Evolutionary conservation across 2,329 filamentous ascomycete species (phyloP).

Genomic region (Dothidotthia symphoricarpi): DNA sequence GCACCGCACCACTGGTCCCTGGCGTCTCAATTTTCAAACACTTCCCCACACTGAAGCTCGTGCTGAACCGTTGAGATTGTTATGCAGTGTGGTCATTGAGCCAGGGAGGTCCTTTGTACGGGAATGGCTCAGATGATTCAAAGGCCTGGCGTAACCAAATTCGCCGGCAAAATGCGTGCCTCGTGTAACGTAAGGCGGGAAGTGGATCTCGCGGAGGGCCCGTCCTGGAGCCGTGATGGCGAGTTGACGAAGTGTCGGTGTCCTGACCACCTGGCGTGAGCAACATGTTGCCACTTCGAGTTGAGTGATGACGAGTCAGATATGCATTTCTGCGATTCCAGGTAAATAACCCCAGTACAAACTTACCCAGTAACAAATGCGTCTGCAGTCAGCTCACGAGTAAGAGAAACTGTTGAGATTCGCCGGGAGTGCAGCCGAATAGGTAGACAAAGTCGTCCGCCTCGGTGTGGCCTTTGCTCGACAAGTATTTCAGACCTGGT

Average conservation of each 20-base stretch:
- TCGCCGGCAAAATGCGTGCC: slow-evolving; percentile 20
- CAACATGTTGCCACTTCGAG: too few relatives aligned
- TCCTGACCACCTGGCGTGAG: slow-evolving; percentile 13
- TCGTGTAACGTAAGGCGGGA: slow-evolving; percentile 33
- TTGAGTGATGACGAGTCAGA: too few relatives aligned
- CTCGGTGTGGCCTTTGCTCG: too few relatives aligned
- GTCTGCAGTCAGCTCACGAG: too few relatives aligned
- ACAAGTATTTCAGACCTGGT: too few relatives aligned
- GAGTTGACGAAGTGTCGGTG: slow-evolving; percentile 16
- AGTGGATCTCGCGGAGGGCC: slow-evolving; percentile 32
- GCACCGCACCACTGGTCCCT: slow-evolving; percentile 34
- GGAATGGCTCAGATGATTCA: slow-evolving; percentile 20
- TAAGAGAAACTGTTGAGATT: too few relatives aligned
- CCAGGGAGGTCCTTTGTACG: slow-evolving; percentile 21
- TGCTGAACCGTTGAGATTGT: slow-evolving; percentile 18
- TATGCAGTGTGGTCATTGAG: slow-evolving; percentile 23
- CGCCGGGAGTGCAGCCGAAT: too few relatives aligned
- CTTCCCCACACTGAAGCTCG: slow-evolving; percentile 35
- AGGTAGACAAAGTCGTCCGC: too few relatives aligned
- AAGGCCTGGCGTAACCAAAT: slow-evolving; percentile 10
- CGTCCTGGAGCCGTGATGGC: slow-evolving; percentile 34
- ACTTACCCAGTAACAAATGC: too few relatives aligned
- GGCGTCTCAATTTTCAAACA: slow-evolving; percentile 28
- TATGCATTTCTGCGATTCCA: too few relatives aligned
- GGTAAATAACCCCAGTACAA: too few relatives aligned